Evolutionary conservation across 1,284 basidiomycete species (phyloP).

Genomic region (Malassezia furfur): DNA sequence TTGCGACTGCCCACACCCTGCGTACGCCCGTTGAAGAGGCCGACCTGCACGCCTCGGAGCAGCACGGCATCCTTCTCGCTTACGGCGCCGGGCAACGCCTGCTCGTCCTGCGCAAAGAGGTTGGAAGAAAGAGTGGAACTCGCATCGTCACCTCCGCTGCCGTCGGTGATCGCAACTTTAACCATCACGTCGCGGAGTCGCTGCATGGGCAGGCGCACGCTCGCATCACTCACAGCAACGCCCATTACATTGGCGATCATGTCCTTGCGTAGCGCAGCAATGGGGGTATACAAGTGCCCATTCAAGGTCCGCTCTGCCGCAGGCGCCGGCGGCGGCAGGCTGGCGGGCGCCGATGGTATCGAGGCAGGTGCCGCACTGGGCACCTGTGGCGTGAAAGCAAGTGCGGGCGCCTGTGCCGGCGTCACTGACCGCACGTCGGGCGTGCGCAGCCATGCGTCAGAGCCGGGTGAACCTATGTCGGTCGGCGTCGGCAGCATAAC

Average conservation of each 20-base stretch:
- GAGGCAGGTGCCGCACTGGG: background rate
- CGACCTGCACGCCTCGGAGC: constrained; percentile 12
- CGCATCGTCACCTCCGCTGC: background rate
- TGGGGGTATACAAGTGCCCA: constrained; percentile 20
- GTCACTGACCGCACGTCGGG: background rate
- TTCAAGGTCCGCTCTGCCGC: background rate
- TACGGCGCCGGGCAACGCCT: constrained; percentile 2
- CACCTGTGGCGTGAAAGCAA: background rate
- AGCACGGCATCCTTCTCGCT: constrained; percentile 8
- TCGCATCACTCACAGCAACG: constrained; percentile 21
- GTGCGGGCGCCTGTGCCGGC: background rate
- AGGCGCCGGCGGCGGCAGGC: background rate
- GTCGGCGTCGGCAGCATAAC: background rate
- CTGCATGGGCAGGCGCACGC: constrained; percentile 21
- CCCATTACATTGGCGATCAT: constrained; percentile 26
- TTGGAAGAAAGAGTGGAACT: constrained; percentile 1
- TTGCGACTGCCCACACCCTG: constrained; percentile 2
- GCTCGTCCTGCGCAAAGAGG: constrained; percentile 8
- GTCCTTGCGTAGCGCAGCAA: constrained; percentile 22
- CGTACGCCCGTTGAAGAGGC: constrained; percentile 2
- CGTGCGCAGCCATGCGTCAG: background rate
- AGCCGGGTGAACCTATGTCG: background rate
- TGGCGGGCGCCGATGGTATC: background rate
- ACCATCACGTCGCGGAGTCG: constrained; percentile 2
- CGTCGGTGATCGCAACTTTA: background rate